Evolutionary conservation across 176 grass and related monocot species (phyloP).

Genomic region (Oryza brachyantha): DNA sequence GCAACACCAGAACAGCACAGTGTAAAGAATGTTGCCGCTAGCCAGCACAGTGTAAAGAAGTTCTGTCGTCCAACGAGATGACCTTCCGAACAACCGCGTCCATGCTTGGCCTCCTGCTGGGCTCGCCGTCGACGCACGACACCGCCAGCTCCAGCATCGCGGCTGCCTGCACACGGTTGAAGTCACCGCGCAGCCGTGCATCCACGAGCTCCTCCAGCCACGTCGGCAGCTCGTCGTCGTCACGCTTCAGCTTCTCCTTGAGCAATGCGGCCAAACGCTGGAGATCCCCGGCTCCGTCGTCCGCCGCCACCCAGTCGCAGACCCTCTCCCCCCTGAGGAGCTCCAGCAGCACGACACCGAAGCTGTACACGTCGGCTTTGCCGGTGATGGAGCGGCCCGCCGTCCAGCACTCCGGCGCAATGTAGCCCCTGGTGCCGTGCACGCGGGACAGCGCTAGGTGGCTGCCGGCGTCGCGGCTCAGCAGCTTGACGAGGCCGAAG

Average conservation of each 20-base stretch:
- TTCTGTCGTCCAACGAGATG: neutral
- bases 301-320: slow-evolving; percentile 38
- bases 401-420: slow-evolving; percentile 64
- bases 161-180: slow-evolving; percentile 30
- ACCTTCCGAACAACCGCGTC: slow-evolving; percentile 31
- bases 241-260: slow-evolving; percentile 33
- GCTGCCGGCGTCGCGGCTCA: slow-evolving; percentile 35
- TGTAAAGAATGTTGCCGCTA: too few species aligned
- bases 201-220: slow-evolving; percentile 48
- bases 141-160: slow-evolving; percentile 43
- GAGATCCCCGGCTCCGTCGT: neutral
- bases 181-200: slow-evolving; percentile 32
- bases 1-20: too few species aligned
- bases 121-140: slow-evolving; percentile 49
- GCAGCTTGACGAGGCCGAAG: too few species aligned
- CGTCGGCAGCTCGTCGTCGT: neutral
- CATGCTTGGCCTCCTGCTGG: slow-evolving; percentile 51
- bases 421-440: slow-evolving; percentile 47
- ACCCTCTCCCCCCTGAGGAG: slow-evolving; percentile 41
- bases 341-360: slow-evolving; percentile 49
- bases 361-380: slow-evolving; percentile 60
- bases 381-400: slow-evolving; percentile 49
- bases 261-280: slow-evolving; percentile 13
- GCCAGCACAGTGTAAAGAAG: too few species aligned
- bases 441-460: slow-evolving; percentile 23